Base-by-base conservation (phyloP, 164 flowering plant genomes). In the Platanus orientalis region DNA sequence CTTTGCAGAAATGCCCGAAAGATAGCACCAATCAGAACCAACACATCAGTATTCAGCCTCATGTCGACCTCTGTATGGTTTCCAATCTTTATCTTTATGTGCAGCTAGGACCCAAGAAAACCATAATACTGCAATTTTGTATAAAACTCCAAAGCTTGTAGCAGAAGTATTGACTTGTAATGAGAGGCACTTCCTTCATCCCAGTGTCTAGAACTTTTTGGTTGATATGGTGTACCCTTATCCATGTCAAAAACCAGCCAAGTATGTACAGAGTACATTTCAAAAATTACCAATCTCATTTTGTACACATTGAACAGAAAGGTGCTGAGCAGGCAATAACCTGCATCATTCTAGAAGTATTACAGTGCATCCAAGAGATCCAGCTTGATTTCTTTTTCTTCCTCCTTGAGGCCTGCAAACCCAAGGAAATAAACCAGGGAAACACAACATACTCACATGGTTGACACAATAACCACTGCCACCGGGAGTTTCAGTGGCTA, bases 281-380 rank as follows among this genome's bases (percentile, higher is more conserved):
- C n/a, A n/a, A 73, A 42, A 78, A 52, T 57, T 66, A 60, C 29
- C 66, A 67, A 58, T 66, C 71, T 64, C 65, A 61, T 50, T 77
- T 73, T 79, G 80, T 78, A 79, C 81, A 79, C 62, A 69, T 62
- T 70, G 72, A 65, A 77, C 77, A 71, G 56, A 42, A 14, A 62
- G 68, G 74, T 53, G 68, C 57, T 40, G 39, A 49, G 39, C 60
- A 50, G 58, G 45, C 1, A 21, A 67, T 54, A 73, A 50, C 29
- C 39, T 61, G 36, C 50, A 24, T 54, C 19, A 60, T 57, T 54
- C 19, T 5, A 45, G 36, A 62, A 49, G 69, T 28, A 54, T 24
- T 55, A 26, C 54, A 19, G 44, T 70, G 67, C 54, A 30, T 5
- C 50, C 17, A 60, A 52, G 53, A 53, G 62, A 48, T 60, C 54